A percentile compares a stretch with the other conserved stretches of the same genome.
phyloP scores from a whole-genome alignment of 768 basidiomycete species.

The Lentinula boryana region DNA sequence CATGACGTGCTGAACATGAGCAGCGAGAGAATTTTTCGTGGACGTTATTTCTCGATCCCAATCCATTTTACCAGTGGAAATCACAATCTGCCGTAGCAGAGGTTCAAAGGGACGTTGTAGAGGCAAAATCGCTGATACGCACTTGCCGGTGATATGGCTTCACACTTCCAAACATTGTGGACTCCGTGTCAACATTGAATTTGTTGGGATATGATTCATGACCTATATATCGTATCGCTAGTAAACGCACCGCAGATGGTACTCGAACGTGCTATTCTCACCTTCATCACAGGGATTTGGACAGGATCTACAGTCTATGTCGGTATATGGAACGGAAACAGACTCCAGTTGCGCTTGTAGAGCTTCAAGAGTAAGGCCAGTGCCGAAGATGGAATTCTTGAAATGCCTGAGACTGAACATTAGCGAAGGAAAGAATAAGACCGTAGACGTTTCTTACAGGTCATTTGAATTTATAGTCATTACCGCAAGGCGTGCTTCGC shows the following conservation, averaged over 20 bases:
- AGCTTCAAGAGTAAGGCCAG: conserved; percentile 28
- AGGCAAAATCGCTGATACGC: conserved; percentile 11
- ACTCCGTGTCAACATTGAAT: conserved; percentile 75
- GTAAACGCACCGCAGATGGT: conserved; percentile 16
- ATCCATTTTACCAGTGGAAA: conserved; percentile 86
- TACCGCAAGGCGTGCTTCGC: background rate
- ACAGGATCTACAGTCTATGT: conserved; percentile 68
- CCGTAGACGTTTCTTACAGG: background rate
- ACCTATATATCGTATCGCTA: conserved; percentile 34
- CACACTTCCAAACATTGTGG: conserved; percentile 79
- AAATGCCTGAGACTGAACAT: conserved; percentile 37
- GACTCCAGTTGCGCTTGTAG: conserved; percentile 47
- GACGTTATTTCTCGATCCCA: conserved; percentile 82
- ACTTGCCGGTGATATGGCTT: conserved; percentile 84
- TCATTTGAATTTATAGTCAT: conserved; percentile 7
- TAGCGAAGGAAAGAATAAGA: background rate
- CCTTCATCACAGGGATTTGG: conserved; percentile 75
- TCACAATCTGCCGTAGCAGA: conserved; percentile 52
- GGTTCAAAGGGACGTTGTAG: background rate
- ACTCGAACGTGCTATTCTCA: conserved; percentile 17
- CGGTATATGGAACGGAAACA: conserved; percentile 57
- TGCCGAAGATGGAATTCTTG: conserved; percentile 35
- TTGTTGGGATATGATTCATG: conserved; percentile 70
- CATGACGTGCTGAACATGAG: conserved; percentile 31
- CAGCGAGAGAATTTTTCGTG: conserved; percentile 65